Evolutionary conservation across 2,329 filamentous ascomycete genomes (phyloP).

Genomic region (Penicillium sp.): DNA sequence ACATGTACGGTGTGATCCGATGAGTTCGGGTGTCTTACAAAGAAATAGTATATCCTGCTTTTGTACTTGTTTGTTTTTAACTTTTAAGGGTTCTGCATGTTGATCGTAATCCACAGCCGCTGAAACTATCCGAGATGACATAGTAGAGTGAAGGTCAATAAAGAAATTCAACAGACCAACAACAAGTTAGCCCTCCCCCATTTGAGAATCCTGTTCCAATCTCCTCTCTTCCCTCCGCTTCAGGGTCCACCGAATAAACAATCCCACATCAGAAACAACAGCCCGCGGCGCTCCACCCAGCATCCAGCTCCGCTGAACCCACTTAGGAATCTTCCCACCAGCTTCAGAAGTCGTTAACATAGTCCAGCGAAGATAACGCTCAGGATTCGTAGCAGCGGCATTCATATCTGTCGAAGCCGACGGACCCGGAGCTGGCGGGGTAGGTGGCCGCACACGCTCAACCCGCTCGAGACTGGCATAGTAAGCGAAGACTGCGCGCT

Average conservation of each 20-base stretch:
- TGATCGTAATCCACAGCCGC: neutral
- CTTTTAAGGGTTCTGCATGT: neutral
- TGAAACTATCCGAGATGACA: neutral
- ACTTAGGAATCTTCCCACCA: conserved; percentile 37
- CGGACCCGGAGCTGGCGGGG: neutral
- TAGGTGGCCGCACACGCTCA: conserved; percentile 4
- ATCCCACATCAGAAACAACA: conserved; percentile 41
- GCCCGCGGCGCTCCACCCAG: conserved; percentile 39
- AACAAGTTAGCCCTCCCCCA: neutral
- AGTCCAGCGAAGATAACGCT: conserved; percentile 31
- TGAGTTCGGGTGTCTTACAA: neutral
- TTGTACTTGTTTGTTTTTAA: neutral
- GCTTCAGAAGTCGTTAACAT: conserved; percentile 43
- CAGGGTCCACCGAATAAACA: conserved; percentile 38
- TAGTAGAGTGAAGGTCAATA: neutral
- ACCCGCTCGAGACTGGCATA: conserved; percentile 41
- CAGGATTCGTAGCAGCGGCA: neutral
- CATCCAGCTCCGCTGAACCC: conserved; percentile 40
- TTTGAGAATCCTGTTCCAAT: neutral
- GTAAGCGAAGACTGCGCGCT: conserved; percentile 32
- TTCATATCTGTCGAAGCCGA: neutral
- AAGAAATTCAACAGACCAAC: neutral
- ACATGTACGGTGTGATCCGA: neutral
- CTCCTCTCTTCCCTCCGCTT: conserved; percentile 9
- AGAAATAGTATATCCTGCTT: neutral